A percentile compares a stretch with the other conserved stretches of the same genome.
Conservation (phyloP, 139 green algal genomes). For the Edaphochlamys debaryana region DNA sequence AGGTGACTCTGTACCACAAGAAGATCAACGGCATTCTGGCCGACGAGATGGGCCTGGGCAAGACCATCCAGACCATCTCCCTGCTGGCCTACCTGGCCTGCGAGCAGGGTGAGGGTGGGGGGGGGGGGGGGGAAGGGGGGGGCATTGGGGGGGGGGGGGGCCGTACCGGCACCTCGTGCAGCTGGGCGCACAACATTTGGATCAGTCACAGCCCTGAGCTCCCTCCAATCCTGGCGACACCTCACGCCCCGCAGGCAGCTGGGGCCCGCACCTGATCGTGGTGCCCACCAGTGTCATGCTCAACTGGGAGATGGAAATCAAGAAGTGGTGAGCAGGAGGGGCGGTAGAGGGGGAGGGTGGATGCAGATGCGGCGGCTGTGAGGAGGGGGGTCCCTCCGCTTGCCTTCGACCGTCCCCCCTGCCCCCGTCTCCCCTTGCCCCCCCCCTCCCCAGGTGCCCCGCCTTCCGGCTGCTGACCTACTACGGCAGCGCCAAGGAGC, state of each 20-base stretch:
- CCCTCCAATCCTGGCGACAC: neutral
- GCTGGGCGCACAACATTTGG: no score
- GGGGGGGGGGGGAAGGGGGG: neutral
- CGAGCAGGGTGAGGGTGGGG: slow-evolving; percentile 67
- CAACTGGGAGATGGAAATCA: slow-evolving; percentile 99
- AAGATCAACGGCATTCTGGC: slow-evolving; percentile 96
- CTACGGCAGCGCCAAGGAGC: slow-evolving; percentile 93
- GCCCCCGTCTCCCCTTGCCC: no score
- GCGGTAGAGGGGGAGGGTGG: no score
- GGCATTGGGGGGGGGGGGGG: neutral
- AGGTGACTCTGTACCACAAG: slow-evolving; percentile 92
- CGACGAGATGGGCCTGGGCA: slow-evolving; percentile 94
- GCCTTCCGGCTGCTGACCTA: slow-evolving; percentile 99
- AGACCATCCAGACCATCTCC: slow-evolving; percentile 97
- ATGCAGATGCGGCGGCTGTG: no score
- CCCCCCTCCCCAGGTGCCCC: no score
- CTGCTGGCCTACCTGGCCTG: slow-evolving; percentile 93
- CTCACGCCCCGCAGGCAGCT: slow-evolving; percentile 65
- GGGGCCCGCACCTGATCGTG: slow-evolving; percentile 98
- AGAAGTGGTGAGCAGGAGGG: no score
- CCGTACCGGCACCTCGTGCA: no score
- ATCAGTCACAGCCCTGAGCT: neutral
- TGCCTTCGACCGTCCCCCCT: no score
- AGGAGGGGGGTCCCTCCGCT: no score
- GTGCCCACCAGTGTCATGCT: slow-evolving; percentile 97